phyloP scores from a whole-genome alignment of 352 stramenopile genomes.

The Lagenidium giganteum region DNA sequence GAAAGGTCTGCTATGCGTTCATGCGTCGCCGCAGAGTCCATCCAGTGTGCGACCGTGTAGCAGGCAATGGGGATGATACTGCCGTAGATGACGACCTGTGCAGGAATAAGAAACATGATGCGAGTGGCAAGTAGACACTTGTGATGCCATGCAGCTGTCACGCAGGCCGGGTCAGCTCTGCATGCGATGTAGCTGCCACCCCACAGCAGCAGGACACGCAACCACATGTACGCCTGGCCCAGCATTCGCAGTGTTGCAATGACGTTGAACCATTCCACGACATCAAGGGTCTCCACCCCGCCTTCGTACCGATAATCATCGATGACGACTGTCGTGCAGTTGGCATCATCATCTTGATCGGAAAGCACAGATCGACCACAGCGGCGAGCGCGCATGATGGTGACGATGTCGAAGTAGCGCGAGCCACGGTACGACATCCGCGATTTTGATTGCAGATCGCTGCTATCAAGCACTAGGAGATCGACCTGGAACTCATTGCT shows the following conservation, averaged over 20 bases:
- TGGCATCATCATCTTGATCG: background rate
- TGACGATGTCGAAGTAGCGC: conserved; percentile 13
- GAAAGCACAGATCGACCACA: background rate
- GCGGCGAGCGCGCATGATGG: background rate
- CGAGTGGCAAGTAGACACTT: conserved; percentile 19
- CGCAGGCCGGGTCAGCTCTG: conserved; percentile 11
- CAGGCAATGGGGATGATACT: conserved; percentile 32
- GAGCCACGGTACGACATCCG: conserved; percentile 15
- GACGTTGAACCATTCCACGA: background rate
- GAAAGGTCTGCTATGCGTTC: conserved; percentile 19
- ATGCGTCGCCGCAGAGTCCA: conserved; percentile 33
- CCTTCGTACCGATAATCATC: conserved; percentile 12
- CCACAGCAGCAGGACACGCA: background rate
- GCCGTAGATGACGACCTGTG: conserved; percentile 37
- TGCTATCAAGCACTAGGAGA: conserved; percentile 4
- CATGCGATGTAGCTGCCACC: too few relatives aligned
- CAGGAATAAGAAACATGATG: conserved; percentile 28
- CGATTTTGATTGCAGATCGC: conserved; percentile 4
- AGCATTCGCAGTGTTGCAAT: background rate
- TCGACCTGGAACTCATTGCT: conserved; percentile 7
- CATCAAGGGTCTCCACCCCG: background rate
- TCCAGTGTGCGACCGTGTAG: conserved; percentile 32
- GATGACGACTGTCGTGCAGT: conserved; percentile 21
- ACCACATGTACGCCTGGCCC: conserved; percentile 2
- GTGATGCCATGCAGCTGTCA: conserved; percentile 19